Evolutionary conservation across 169 alveolate genomes (phyloP).

Genomic region (Plasmodium gonderi): DNA sequence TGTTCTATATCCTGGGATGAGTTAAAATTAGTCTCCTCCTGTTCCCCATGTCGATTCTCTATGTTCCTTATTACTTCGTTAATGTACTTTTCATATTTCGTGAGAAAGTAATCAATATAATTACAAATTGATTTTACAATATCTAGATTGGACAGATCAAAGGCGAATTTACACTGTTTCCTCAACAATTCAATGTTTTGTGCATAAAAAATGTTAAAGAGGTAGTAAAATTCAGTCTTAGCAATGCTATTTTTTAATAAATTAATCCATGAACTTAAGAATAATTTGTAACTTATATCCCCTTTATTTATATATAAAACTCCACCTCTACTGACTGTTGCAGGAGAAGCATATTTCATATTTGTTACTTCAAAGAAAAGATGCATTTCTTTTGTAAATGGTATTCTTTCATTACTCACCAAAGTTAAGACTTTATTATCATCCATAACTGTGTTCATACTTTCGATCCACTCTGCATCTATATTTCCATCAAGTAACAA

Average conservation of each 20-base stretch:
- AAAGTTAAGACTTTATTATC: conserved; percentile 97
- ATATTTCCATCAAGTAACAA: conserved; percentile 97
- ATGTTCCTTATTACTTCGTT: conserved; percentile 82
- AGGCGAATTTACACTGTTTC: conserved; percentile 85
- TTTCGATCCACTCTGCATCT: conserved; percentile 99
- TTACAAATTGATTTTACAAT: conserved; percentile 89
- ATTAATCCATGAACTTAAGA: conserved; percentile 94
- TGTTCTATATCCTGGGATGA: not conserved
- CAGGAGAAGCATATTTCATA: conserved; percentile 97
- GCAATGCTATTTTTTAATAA: conserved; percentile 90
- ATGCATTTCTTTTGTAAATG: conserved; percentile 94
- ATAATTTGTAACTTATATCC: conserved; percentile 95
- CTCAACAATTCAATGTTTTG: conserved; percentile 79
- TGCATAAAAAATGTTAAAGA: conserved; percentile 89
- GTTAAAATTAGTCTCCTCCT: not conserved
- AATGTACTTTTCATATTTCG: conserved; percentile 86
- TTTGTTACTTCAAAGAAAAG: conserved; percentile 95
- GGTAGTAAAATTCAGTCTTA: conserved; percentile 90
- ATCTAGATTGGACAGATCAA: conserved; percentile 91
- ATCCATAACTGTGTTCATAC: conserved; percentile 97
- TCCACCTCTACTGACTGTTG: conserved; percentile 98
- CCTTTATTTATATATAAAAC: conserved; percentile 96
- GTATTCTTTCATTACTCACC: conserved; percentile 96
- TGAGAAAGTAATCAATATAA: conserved; percentile 89
- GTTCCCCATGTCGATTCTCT: conserved; percentile 75